A percentile compares a stretch with the other conserved stretches of the same genome.
These are phyloP conservation scores for Ceratocystis diversiconidia DNA, from an alignment of 2,329 filamentous ascomycete genomes.

Conservation along the genomic window DNA sequence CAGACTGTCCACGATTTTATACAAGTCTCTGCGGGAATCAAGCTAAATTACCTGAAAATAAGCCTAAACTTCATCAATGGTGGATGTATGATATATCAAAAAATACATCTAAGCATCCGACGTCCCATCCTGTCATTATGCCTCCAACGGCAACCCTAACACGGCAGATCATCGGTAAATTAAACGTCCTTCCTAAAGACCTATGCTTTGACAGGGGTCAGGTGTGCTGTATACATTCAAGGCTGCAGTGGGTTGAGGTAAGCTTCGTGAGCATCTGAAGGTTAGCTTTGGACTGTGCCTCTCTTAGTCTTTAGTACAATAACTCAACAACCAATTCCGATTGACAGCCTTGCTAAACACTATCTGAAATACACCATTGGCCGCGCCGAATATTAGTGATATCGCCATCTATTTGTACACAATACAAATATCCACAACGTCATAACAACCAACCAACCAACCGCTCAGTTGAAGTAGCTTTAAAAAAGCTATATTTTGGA, in stretches of 20 bases:
- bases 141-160: background rate
- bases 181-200: background rate
- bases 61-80: no score
- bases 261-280: conserved; percentile 11
- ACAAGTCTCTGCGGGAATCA: no score
- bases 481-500: background rate
- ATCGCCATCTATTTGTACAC: background rate
- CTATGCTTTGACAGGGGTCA: background rate
- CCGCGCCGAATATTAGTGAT: background rate
- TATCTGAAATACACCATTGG: background rate
- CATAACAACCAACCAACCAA: background rate
- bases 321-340: background rate
- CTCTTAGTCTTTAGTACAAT: background rate
- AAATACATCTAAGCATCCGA: no score
- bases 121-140: background rate
- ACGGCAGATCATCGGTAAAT: background rate
- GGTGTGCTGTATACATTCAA: conserved; percentile 7
- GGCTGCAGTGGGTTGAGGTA: conserved; percentile 19
- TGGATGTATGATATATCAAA: no score
- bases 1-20: background rate
- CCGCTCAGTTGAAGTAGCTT: background rate
- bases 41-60: no score
- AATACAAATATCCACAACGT: background rate
- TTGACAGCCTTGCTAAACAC: background rate
- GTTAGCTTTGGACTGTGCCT: background rate